phyloP scores from a whole-genome alignment of 148 eudicot genomes.

The Tetragonia tetragonoides region DNA sequence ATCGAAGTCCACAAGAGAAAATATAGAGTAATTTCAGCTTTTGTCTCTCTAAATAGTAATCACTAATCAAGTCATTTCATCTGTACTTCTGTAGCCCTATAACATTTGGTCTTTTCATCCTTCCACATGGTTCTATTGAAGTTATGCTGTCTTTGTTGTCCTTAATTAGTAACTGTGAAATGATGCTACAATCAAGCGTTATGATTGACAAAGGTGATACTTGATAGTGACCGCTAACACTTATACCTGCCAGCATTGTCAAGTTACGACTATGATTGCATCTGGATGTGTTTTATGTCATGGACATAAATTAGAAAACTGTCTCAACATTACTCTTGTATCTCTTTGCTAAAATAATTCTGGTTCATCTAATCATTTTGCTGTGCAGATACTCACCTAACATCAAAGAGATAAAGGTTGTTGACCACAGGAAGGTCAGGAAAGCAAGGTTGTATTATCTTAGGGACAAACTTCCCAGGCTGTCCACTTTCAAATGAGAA shows the following conservation, averaged over 20 bases:
- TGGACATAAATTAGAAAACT: too few relatives aligned
- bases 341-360: neutral
- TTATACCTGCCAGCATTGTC: neutral
- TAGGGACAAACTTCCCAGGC: constrained; percentile 92
- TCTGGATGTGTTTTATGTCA: neutral
- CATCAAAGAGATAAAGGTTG: constrained; percentile 76
- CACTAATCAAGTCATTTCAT: neutral
- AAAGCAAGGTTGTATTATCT: constrained; percentile 86
- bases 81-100: neutral
- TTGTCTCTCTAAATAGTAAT: neutral
- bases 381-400: constrained; percentile 76
- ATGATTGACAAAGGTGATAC: neutral
- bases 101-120: neutral
- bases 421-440: constrained; percentile 81
- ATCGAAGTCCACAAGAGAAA: neutral
- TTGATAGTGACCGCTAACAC: neutral
- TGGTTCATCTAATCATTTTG: neutral
- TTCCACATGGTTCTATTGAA: too few relatives aligned
- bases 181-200: neutral
- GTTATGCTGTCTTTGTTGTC: too few relatives aligned
- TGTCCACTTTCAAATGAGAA: constrained; percentile 77
- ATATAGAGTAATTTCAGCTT: neutral
- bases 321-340: neutral
- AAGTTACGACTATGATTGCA: too few relatives aligned
- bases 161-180: neutral